Percentiles rank a stretch among this genome's conserved stretches.
phyloP scores from a whole-genome alignment of 78 protist species.

The Protostelium mycophagum region DNA sequence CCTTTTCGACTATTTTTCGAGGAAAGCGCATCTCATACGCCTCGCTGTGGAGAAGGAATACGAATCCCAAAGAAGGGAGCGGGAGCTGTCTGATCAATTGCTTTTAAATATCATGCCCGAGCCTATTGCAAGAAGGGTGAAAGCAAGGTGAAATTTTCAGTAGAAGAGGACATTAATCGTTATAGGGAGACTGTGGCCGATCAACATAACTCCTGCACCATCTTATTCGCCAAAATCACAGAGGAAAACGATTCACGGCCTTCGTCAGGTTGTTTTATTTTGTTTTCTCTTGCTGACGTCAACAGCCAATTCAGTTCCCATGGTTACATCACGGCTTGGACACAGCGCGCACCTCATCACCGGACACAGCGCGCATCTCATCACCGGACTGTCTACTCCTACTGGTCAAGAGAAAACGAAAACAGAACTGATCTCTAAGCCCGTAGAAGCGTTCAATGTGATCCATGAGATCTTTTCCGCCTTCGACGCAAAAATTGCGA shows the following conservation, averaged over 20 bases:
- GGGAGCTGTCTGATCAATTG: neutral
- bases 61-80: neutral
- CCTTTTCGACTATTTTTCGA: neutral
- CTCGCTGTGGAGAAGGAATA: neutral
- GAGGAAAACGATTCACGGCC: neutral
- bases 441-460: neutral
- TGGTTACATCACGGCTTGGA: neutral
- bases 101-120: neutral
- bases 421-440: neutral
- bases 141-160: neutral
- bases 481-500: neutral
- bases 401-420: too few relatives aligned
- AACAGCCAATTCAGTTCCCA: neutral
- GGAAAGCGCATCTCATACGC: neutral
- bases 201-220: neutral
- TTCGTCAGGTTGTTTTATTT: neutral
- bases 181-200: neutral
- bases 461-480: neutral
- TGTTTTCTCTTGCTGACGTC: neutral
- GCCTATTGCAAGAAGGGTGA: neutral
- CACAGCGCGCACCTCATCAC: neutral
- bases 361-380: too few relatives aligned
- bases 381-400: too few relatives aligned
- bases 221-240: neutral
- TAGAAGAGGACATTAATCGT: neutral